Base-by-base conservation (phyloP, 2,329 filamentous ascomycete species). In the Talaromyces islandicus region DNA sequence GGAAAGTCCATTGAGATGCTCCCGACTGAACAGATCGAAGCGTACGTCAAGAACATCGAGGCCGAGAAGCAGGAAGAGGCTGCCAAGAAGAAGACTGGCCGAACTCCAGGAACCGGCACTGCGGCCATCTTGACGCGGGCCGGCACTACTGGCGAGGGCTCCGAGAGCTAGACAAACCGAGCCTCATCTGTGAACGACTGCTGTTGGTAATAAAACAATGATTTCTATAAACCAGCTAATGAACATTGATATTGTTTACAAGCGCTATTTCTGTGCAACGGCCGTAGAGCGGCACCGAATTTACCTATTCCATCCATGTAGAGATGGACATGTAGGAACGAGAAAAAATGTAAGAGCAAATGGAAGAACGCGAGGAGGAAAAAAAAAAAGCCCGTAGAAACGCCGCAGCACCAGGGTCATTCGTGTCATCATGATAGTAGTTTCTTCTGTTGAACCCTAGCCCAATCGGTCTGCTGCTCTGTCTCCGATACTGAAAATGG, bases 61-160 rank as follows among this genome's bases (percentile, higher is more conserved):
- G 90, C 92, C 70, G 95, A 99, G 85, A 99, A 99, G 85, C 92
- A 96, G 75, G 94, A 97, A 77, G 94, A 99, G 81, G 93, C 93
- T 25, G 91, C 91, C 46, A 96, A 92, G 85, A 96, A 96, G 88
- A 95, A 96, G 87, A 90, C 86, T 51, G 89, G 90, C 61, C 69
- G 79, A 66, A 69, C 67, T 17, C 67, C 67, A 12, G 73, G 73
- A 43, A 76, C 75, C 58, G 74, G 73, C 41, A 77, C 75, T 67
- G 86, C 90, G 19, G 84, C 90, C 50, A 91, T 94, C 70, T 81
- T 90, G 71, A 92, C 90, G 52, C 80, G 76, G 80, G 87, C 80
- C 53, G 59, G 59, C 25, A n/a, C 59, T 25, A 75, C 75, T 56
- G 76, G 73, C 30, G 74, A 78, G 62, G 68, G 65, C 52, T 68